Base-by-base conservation (phyloP, 306 rosid genomes). In the Glycyrrhiza uralensis region DNA sequence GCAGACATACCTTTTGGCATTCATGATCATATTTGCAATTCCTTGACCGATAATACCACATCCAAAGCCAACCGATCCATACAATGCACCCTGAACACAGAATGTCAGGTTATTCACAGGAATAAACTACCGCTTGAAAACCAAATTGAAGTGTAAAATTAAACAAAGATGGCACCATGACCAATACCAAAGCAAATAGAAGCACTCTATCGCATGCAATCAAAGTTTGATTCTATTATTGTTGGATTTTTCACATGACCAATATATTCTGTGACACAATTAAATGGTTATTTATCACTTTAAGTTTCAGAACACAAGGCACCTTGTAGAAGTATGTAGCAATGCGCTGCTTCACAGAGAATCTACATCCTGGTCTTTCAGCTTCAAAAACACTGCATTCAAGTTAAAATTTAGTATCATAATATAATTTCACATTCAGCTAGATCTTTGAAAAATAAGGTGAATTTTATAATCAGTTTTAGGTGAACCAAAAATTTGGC, bases 11-110 rank as follows among this genome's bases (percentile, higher is more conserved):
- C 97, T 82, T 82, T 94, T 94, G 29, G 89, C 92, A 67, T 83
- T 94, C 99, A 94, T 94, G 69, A 94, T 84, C 84, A 82, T 79
- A 80, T 94, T 94, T 74, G 96, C 97, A 68, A 94, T 86, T 76
- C 99, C 99, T 82, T 94, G 99, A 74, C 99, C 99, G 62, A 94
- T 36, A 33, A 94, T 83, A 54, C 99, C 99, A 81, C 99, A 94
- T 72, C 86, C 97, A 71, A 91, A 89, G 26, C 99, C 99, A 78
- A 91, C 97, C 2, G 85, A 69, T 65, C 96, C 99, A 79, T 94
- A 94, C 76, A 89, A 62, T 18, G 89, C 86, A 70, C 99, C 99
- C 99, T 94, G 85, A 78, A 85, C 52, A 78, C 64, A 77, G 69
- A 85, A 86, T 55, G 41, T 57, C 54, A 47, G 36, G 76, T 20